These are phyloP conservation scores for Penicillium lagena DNA, from an alignment of 495 filamentous ascomycete species.

Conservation along the genomic window DNA sequence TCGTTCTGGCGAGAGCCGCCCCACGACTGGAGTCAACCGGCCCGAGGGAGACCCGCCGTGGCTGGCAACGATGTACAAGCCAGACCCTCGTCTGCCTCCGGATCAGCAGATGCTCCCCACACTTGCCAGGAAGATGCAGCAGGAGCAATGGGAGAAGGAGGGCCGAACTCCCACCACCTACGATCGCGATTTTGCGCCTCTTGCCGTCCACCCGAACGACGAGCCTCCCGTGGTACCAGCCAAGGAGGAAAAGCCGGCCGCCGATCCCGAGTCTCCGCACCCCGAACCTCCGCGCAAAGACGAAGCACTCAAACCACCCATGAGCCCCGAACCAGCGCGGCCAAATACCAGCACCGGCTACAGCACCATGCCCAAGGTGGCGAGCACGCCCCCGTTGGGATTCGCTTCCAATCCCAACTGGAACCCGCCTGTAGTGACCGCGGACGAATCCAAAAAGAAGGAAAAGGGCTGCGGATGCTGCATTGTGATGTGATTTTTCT, in stretches of 20 bases:
- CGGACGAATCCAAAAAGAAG: slow-evolving; percentile 30
- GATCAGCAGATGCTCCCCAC: slow-evolving; percentile 95
- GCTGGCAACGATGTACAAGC: slow-evolving; percentile 91
- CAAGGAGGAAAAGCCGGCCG: slow-evolving; percentile 17
- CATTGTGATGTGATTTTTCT: slow-evolving; percentile 43
- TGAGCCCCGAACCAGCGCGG: slow-evolving; percentile 28
- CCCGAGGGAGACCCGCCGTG: slow-evolving; percentile 95
- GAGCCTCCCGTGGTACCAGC: slow-evolving; percentile 12
- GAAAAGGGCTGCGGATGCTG: slow-evolving; percentile 46
- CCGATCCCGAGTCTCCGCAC: not conserved
- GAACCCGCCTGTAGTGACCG: slow-evolving; percentile 34
- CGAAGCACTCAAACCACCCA: slow-evolving; percentile 22
- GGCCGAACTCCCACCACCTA: slow-evolving; percentile 75
- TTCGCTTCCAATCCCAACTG: slow-evolving; percentile 27
- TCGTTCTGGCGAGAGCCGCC: slow-evolving; percentile 51
- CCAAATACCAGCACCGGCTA: slow-evolving; percentile 40
- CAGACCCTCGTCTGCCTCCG: slow-evolving; percentile 87
- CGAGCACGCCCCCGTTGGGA: slow-evolving; percentile 31
- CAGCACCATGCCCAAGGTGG: slow-evolving; percentile 48
- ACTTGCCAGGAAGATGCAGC: slow-evolving; percentile 82
- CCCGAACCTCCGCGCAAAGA: slow-evolving; percentile 9
- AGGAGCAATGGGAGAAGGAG: slow-evolving; percentile 92
- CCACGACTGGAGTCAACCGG: slow-evolving; percentile 56
- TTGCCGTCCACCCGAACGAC: slow-evolving; percentile 53
- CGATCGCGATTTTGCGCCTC: slow-evolving; percentile 74